These are phyloP conservation scores for Suhomyces xylopsoci DNA, from an alignment of 805 yeast species.

Conservation along the genomic window DNA sequence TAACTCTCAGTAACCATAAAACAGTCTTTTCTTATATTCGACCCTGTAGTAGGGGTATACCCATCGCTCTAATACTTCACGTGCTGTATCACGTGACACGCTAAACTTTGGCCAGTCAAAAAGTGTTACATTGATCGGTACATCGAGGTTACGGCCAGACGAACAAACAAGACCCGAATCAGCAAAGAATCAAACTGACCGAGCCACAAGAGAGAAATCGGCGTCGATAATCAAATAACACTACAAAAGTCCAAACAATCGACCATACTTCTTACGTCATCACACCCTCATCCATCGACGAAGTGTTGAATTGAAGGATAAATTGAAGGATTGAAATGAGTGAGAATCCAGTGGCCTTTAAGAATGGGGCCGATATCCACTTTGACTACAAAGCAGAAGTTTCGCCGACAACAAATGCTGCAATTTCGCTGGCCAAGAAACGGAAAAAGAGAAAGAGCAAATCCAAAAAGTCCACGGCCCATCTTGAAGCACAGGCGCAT, in stretches of 20 bases:
- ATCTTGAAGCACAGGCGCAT: slow-evolving; percentile 36
- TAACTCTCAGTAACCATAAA: not conserved
- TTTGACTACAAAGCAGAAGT: slow-evolving; percentile 18
- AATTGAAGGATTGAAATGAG: not conserved
- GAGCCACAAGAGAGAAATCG: not conserved
- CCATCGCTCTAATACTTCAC: no score
- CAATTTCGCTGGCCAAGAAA: slow-evolving; percentile 11
- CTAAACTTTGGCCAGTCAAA: not conserved
- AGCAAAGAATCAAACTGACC: not conserved
- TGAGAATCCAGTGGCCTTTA: slow-evolving; percentile 11
- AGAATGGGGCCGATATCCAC: slow-evolving; percentile 35
- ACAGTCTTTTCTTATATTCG: not conserved
- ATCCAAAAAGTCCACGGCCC: slow-evolving; percentile 4
- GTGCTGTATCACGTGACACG: not conserved
- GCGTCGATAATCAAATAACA: not conserved
- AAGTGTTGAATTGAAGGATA: not conserved
- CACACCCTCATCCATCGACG: not conserved
- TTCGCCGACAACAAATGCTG: slow-evolving; percentile 4
- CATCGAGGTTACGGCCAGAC: not conserved
- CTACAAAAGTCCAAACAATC: not conserved
- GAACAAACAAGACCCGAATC: not conserved
- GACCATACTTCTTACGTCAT: not conserved
- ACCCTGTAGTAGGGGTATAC: no score
- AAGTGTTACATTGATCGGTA: not conserved
- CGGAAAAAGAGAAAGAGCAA: slow-evolving; percentile 29